A percentile compares a stretch with the other conserved stretches of the same genome.
These are phyloP conservation scores for Russula vinacea DNA, from an alignment of 768 basidiomycete species.

Conservation along the genomic window DNA sequence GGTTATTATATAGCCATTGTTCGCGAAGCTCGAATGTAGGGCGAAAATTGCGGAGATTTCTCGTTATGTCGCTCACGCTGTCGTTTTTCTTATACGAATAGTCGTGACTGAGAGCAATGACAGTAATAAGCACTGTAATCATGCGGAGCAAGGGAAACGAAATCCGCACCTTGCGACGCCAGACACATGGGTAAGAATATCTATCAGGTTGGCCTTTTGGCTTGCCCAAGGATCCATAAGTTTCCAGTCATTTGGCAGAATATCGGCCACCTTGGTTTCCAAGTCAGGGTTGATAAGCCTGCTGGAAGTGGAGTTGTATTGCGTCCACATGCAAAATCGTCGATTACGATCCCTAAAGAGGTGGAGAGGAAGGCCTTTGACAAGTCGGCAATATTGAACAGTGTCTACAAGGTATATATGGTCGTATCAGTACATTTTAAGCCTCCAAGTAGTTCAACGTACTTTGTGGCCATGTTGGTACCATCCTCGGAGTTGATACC, in stretches of 20 bases:
- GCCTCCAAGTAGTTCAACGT: background rate
- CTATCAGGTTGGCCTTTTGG: constrained; percentile 38
- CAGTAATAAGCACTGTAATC: background rate
- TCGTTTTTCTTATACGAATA: constrained; percentile 3
- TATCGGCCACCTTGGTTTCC: constrained; percentile 39
- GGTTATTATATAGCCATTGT: constrained; percentile 42
- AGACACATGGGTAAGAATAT: constrained; percentile 42
- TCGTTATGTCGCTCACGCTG: constrained; percentile 10
- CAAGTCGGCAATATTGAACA: constrained; percentile 39
- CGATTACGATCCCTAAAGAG: constrained; percentile 43
- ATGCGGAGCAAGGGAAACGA: background rate
- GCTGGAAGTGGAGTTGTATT: constrained; percentile 40
- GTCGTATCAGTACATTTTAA: background rate
- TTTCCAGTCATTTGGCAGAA: constrained; percentile 39
- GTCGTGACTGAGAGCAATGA: constrained; percentile 9
- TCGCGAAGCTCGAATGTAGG: constrained; percentile 42
- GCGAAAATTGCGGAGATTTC: constrained; percentile 35
- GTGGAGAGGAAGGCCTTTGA: constrained; percentile 40
- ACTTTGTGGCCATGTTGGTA: constrained; percentile 25
- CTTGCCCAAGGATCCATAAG: constrained; percentile 38
- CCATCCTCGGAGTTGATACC: constrained; percentile 19
- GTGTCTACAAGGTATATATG: constrained; percentile 35
- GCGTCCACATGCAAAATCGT: constrained; percentile 40
- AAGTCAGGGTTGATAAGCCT: constrained; percentile 33
- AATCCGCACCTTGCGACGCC: constrained; percentile 40